Evolutionary conservation across 768 basidiomycete species (phyloP).

Genomic region (Tylopilus balloui): DNA sequence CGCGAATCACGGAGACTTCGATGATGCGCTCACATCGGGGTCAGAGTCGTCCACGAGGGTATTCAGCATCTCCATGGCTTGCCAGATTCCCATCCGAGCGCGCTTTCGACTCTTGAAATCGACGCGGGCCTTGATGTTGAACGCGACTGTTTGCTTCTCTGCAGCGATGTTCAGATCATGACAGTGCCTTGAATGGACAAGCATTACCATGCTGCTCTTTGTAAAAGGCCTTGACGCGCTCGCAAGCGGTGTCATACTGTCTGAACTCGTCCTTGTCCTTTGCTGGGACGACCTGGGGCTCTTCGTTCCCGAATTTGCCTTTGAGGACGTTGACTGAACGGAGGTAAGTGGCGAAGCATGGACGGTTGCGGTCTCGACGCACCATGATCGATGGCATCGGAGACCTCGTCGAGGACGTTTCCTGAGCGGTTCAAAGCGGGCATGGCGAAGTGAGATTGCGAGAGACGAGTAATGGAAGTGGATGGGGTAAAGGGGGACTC

Average conservation of each 20-base stretch:
- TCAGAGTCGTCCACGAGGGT: constrained; percentile 89
- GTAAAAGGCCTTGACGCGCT: constrained; percentile 74
- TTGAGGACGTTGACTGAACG: constrained; percentile 64
- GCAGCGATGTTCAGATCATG: background rate
- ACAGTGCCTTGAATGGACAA: background rate
- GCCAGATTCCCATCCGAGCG: constrained; percentile 81
- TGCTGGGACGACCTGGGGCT: constrained; percentile 49
- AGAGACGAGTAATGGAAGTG: background rate
- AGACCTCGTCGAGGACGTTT: constrained; percentile 38
- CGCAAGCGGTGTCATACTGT: constrained; percentile 71
- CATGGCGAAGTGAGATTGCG: constrained; percentile 13
- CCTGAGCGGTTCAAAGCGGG: constrained; percentile 28
- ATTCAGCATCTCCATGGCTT: constrained; percentile 83
- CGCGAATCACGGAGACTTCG: background rate
- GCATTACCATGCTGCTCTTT: constrained; percentile 68
- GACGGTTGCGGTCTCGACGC: constrained; percentile 8
- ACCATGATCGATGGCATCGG: constrained; percentile 50
- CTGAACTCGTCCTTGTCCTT: constrained; percentile 70
- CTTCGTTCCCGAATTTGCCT: constrained; percentile 53
- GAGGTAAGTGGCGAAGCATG: background rate
- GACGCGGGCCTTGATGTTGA: constrained; percentile 74
- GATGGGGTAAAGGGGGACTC: constrained; percentile 3
- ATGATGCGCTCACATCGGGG: constrained; percentile 56
- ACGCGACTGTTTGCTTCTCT: constrained; percentile 87
- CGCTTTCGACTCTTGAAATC: constrained; percentile 64